Evolutionary conservation across 345 rosid genomes (phyloP).

Genomic region (Capsella bursapastoris): DNA sequence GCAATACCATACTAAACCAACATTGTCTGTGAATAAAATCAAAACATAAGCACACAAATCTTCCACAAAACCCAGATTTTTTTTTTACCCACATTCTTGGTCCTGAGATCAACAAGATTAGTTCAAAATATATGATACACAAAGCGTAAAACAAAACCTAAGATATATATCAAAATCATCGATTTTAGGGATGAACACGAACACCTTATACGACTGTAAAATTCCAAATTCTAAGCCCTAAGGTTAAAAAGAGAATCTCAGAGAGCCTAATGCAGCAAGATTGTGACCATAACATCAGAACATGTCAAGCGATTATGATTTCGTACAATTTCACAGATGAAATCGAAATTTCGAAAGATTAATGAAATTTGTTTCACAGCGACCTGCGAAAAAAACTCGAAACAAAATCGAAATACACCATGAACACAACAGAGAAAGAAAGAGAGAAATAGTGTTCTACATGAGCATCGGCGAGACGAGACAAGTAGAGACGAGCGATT

Average conservation of each 20-base stretch:
- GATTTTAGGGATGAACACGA: background rate
- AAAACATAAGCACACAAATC: slow-evolving; percentile 1
- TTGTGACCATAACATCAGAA: slow-evolving; percentile 1
- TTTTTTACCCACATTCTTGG: background rate
- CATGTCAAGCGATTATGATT: background rate
- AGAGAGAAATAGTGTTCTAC: background rate
- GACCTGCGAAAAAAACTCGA: background rate
- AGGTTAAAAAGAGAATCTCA: background rate
- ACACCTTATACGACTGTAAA: background rate
- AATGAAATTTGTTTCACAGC: background rate
- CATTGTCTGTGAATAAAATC: background rate
- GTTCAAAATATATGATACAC: background rate
- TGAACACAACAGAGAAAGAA: background rate
- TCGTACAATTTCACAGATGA: slow-evolving; percentile 1
- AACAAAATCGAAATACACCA: background rate
- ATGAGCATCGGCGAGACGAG: slow-evolving; percentile 7
- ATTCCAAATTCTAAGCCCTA: background rate
- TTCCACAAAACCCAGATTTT: background rate
- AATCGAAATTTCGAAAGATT: background rate
- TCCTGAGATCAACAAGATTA: background rate
- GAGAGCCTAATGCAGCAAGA: background rate
- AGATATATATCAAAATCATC: background rate
- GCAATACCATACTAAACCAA: background rate
- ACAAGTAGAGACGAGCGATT: slow-evolving; percentile 16
- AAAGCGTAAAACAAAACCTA: background rate